Percentiles rank a stretch among this genome's conserved stretches.
phyloP scores from a whole-genome alignment of 2,329 filamentous ascomycete species.

The Paecilomyces sp. region DNA sequence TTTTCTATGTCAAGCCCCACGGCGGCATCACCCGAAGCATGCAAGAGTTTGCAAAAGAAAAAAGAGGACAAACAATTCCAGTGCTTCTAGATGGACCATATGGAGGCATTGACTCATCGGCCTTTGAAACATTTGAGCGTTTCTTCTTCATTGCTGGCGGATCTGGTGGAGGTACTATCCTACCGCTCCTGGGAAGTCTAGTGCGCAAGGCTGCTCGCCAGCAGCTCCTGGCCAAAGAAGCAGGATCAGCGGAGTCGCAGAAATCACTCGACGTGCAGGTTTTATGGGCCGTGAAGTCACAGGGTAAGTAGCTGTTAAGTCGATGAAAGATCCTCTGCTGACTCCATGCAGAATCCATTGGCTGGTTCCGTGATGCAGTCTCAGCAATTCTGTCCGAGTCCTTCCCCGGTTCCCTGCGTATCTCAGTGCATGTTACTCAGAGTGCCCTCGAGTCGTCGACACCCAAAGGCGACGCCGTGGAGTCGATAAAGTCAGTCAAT shows the following conservation, averaged over 20 bases:
- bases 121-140: slow-evolving; percentile 34
- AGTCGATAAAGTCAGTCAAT: slow-evolving; percentile 4
- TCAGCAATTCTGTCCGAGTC: not conserved
- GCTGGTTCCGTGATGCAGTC: not conserved
- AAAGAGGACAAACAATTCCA: slow-evolving; percentile 30
- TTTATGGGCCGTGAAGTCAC: slow-evolving; percentile 5
- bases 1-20: slow-evolving; percentile 48
- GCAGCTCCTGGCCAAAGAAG: slow-evolving; percentile 1
- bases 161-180: slow-evolving; percentile 48
- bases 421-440: not conserved
- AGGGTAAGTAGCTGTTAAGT: not conserved
- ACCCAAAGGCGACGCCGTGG: not conserved
- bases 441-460: not conserved
- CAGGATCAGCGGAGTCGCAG: not conserved
- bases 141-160: slow-evolving; percentile 49
- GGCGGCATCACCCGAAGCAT: slow-evolving; percentile 45
- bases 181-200: slow-evolving; percentile 40
- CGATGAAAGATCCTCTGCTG: not conserved
- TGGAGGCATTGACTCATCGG: slow-evolving; percentile 35
- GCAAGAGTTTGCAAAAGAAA: slow-evolving; percentile 29
- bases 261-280: slow-evolving; percentile 10
- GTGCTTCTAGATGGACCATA: slow-evolving; percentile 55
- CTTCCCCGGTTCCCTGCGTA: not conserved
- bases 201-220: slow-evolving; percentile 5
- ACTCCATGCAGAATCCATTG: not conserved